Evolutionary conservation across 306 rosid species (phyloP), one percentile per base, ranked within the genome.

Genomic region (Castanea mollissima): DNA sequence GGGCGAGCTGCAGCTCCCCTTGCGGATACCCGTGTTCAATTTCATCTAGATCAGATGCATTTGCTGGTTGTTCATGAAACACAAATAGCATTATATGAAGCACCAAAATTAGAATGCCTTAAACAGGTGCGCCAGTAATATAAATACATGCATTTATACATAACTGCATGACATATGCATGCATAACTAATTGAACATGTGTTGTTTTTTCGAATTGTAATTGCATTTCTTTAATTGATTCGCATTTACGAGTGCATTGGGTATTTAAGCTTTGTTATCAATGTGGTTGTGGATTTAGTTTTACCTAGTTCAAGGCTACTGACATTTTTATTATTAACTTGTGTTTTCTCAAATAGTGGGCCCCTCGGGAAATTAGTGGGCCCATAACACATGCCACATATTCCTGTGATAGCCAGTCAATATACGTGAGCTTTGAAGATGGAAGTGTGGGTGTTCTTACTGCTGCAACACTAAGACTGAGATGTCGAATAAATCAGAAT

Each of bases 311-410:
- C 16, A 27, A 38, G 63, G 77, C 69, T 20, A 12, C 58, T 65
- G 67, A 56, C 74, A 15, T 59, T 67, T 62, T 71, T 69, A 58
- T 76, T 76, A 27, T 73, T 25, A 78, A 73, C 72, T 67, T 68
- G 38, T 68, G 60, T 80, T 79, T 80, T 75, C 57, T 82, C 29
- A 74, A 74, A 62, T 73, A 96, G 99, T 93, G 85, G 86, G 9
- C 84, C 41, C 90, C 96, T 23, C 92, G 89, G 65, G 98, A 93
- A 85, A 94, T 83, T 27, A 93, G 87, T 84, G 97, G 98, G 83
- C 85, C 98, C 80, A 96, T 96, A 85, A 93, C 99, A 62, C 93
- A 96, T 87, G 99, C 99, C 58, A 83, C 94, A 0, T 96, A 93
- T 83, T 96, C 99, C 21, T 96, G 99, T 73, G 98, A 96, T 75